Evolutionary conservation across 2,329 filamentous ascomycete species (phyloP).

Genomic region (Passalora sequoiae): DNA sequence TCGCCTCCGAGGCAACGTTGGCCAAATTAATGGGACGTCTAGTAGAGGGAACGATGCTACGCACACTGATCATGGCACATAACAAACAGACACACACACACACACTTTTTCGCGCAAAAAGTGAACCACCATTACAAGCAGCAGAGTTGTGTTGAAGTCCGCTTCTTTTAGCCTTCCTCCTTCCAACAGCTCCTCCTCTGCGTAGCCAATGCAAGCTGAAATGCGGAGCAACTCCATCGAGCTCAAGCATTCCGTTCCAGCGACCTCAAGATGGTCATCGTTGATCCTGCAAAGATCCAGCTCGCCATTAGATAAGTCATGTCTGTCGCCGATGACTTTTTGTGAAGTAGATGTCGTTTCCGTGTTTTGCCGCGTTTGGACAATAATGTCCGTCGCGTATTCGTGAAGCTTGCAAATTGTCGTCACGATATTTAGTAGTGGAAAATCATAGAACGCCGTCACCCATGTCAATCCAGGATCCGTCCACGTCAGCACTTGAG

Average conservation of each 20-base stretch:
- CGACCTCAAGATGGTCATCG: constrained; percentile 34
- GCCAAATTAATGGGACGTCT: constrained; percentile 20
- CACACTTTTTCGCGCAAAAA: constrained; percentile 1
- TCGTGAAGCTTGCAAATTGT: constrained; percentile 4
- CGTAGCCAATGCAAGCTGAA: constrained; percentile 4
- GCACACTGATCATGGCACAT: neutral
- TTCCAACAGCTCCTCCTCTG: neutral
- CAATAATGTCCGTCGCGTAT: constrained; percentile 1
- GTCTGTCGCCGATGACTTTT: constrained; percentile 17
- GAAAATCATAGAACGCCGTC: constrained; percentile 25
- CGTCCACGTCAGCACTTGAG: constrained; percentile 35
- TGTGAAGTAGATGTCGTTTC: constrained; percentile 11
- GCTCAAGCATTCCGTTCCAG: constrained; percentile 21
- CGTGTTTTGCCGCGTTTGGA: neutral
- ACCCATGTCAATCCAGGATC: constrained; percentile 37
- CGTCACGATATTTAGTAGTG: constrained; percentile 4
- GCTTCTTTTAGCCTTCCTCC: constrained; percentile 9
- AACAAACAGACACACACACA: neutral
- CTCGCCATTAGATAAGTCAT: constrained; percentile 13
- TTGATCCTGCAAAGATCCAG: constrained; percentile 17
- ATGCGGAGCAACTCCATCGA: constrained; percentile 28
- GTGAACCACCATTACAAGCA: constrained; percentile 1
- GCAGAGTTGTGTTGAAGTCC: constrained; percentile 20
- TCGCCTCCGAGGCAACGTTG: constrained; percentile 7
- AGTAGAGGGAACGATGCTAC: neutral